Evolutionary conservation across 345 rosid genomes (phyloP), one percentile per base, ranked within the genome.

Genomic region (Gossypium raimondii): DNA sequence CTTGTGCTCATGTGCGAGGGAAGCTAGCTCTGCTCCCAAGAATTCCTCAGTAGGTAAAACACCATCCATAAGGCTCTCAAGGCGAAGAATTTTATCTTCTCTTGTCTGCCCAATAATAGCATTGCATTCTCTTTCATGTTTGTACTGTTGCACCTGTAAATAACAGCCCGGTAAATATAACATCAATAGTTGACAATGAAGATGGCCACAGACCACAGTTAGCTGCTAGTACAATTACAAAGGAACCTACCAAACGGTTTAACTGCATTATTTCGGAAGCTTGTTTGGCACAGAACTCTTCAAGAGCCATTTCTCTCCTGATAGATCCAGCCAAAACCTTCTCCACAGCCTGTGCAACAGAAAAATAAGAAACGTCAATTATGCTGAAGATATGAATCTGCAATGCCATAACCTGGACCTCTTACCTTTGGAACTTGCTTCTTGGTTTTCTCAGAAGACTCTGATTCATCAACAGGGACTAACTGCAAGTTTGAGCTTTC

Each of bases 61-160:
- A 70, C 98, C 98, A 79, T 92, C 99, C 97, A 96, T 87, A 66
- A 96, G 97, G 85, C 97, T 80, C 84, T 93, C 99, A 59, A 96
- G 93, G 61, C 95, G 97, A 79, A 85, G 78, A 86, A 93, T 93
- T 84, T 92, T 96, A 58, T 93, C 97, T 80, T 96, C 98, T 82
- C 88, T 90, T 51, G 93, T 93, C 85, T 92, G 92, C 70, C 87
- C 91, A 76, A 96, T 92, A 73, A 93, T 81, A 69, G 97, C 90
- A 83, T 88, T 93, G 87, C 98, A 96, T 74, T 96, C 99, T 64
- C 99, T 88, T 83, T 93, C 99, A 80, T 96, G 98, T 85, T 93
- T 96, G 87, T 90, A 93, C 76, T 93, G 99, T 83, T 93, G 97
- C 73, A 93, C 97, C 99, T 96, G 87, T 58, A 81, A 73, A 76